Conservation (phyloP, 805 yeast species). For the Cyberlindnera euphorbiae region DNA sequence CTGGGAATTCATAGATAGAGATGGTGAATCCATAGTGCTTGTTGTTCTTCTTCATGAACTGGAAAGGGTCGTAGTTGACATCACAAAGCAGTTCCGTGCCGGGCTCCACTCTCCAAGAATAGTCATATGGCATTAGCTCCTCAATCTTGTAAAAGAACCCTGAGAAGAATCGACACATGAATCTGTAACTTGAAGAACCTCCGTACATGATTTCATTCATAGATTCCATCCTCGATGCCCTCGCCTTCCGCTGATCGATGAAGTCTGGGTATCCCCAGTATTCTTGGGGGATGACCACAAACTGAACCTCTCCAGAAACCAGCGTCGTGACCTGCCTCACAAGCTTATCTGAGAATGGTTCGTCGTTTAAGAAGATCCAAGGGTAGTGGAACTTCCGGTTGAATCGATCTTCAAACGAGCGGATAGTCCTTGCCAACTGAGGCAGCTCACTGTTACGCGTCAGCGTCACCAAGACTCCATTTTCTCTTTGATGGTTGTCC, state of each 20-base stretch:
- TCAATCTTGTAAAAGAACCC: slow-evolving; percentile 53
- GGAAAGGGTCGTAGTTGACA: slow-evolving; percentile 47
- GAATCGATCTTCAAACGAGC: slow-evolving; percentile 75
- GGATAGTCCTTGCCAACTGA: slow-evolving; percentile 51
- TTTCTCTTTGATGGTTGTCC: slow-evolving; percentile 35
- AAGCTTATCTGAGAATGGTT: slow-evolving; percentile 38
- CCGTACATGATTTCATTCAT: slow-evolving; percentile 41
- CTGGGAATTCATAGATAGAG: slow-evolving; percentile 64
- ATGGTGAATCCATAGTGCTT: slow-evolving; percentile 75
- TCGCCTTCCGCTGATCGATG: slow-evolving; percentile 35
- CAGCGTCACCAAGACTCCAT: slow-evolving; percentile 58
- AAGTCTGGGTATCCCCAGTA: slow-evolving; percentile 45
- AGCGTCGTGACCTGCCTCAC: slow-evolving; percentile 26
- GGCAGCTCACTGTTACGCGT: slow-evolving; percentile 10
- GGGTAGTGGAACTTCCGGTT: slow-evolving; percentile 69
- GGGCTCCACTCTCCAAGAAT: slow-evolving; percentile 61
- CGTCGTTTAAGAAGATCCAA: slow-evolving; percentile 66
- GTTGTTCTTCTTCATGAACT: slow-evolving; percentile 55
- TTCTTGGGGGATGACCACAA: slow-evolving; percentile 38
- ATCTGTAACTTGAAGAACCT: slow-evolving; percentile 44
- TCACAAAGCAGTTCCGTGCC: slow-evolving; percentile 52
- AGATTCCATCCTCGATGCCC: slow-evolving; percentile 25
- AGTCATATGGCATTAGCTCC: slow-evolving; percentile 41
- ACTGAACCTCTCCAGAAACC: slow-evolving; percentile 39
- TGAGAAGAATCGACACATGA: slow-evolving; percentile 72